Percentiles rank a stretch among this genome's conserved stretches.
Evolutionary conservation across 129 eudicot species (phyloP).

Genomic region (Kitagawia praeruptora): DNA sequence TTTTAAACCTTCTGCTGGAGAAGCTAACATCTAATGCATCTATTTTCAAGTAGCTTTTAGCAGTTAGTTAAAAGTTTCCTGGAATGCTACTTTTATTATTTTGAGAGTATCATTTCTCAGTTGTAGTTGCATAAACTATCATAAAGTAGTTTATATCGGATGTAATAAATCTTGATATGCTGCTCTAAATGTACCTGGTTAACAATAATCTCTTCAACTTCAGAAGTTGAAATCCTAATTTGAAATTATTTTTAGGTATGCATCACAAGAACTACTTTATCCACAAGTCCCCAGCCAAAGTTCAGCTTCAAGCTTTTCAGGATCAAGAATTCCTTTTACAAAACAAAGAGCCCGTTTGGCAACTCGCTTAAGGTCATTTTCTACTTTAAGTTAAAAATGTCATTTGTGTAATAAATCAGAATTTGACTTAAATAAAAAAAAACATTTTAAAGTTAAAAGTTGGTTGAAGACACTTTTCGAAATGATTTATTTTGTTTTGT

Average conservation of each 20-base stretch:
- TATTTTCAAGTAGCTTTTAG: neutral
- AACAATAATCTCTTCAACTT: neutral
- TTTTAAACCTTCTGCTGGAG: constrained; percentile 40
- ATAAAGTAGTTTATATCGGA: neutral
- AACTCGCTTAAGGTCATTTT: too few species aligned
- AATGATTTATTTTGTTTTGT: too few species aligned
- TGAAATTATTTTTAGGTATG: too few species aligned
- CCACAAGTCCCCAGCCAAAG: neutral
- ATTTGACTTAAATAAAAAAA: too few species aligned
- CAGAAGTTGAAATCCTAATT: neutral
- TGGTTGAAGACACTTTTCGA: too few species aligned
- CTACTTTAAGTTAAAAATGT: too few species aligned
- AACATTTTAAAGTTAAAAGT: too few species aligned
- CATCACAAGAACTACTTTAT: too few species aligned
- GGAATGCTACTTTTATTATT: neutral
- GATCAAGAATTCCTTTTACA: too few species aligned
- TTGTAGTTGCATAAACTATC: constrained; percentile 4
- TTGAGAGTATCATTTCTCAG: constrained; percentile 1
- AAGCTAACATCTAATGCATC: constrained; percentile 21
- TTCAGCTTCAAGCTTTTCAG: too few species aligned
- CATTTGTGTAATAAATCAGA: too few species aligned
- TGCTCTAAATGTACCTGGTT: neutral
- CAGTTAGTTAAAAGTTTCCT: neutral
- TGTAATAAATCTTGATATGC: constrained; percentile 6
- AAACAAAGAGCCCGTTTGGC: too few species aligned